These are phyloP conservation scores for Agarophyton chilense DNA, from an alignment of 23 red algal genomes.

Conservation along the genomic window DNA sequence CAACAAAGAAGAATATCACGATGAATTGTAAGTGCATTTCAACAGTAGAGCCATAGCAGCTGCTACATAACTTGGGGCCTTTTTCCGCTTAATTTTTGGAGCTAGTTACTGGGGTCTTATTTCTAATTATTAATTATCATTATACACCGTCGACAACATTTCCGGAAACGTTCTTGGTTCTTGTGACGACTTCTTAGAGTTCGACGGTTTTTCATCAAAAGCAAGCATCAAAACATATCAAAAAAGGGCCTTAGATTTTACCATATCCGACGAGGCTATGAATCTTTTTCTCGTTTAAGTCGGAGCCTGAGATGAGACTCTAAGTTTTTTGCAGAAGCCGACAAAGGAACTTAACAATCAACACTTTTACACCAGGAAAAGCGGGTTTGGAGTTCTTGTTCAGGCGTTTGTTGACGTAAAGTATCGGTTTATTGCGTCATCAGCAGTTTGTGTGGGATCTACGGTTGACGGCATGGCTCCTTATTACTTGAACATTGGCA, in stretches of 20 bases:
- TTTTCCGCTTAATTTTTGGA: too few species aligned
- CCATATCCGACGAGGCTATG: too few species aligned
- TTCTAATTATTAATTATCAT: neutral
- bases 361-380: too few species aligned
- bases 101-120: too few species aligned
- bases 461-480: neutral
- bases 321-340: too few species aligned
- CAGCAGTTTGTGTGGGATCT: neutral
- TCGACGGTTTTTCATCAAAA: neutral
- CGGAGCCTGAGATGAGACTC: neutral
- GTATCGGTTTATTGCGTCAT: neutral
- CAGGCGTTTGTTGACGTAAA: too few species aligned
- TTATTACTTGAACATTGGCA: too few species aligned
- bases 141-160: neutral
- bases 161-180: neutral
- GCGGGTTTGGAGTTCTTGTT: neutral
- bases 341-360: neutral
- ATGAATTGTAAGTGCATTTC: neutral
- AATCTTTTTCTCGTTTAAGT: too few species aligned
- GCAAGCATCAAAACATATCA: neutral
- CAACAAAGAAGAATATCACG: neutral
- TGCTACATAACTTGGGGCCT: neutral
- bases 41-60: neutral
- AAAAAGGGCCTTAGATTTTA: too few species aligned
- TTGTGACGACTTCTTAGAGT: neutral